A percentile compares a stretch with the other conserved stretches of the same genome.
phyloP scores from a whole-genome alignment of 257 asterid species.

The Primulina eburnea region DNA sequence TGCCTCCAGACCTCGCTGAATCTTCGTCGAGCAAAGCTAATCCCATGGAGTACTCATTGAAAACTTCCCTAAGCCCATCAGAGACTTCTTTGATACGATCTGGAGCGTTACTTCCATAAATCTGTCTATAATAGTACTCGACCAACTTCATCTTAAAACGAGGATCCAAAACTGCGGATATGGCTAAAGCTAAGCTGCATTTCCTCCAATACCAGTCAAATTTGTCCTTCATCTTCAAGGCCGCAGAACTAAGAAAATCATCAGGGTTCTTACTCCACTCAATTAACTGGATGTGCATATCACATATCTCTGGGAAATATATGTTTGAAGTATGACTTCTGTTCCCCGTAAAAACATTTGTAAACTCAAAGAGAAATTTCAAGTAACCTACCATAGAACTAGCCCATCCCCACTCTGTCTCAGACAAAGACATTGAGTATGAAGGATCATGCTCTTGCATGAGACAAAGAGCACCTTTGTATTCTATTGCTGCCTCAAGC shows the following conservation, averaged over 20 bases:
- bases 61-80: slow-evolving; percentile 63
- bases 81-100: slow-evolving; percentile 61
- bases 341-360: slow-evolving; percentile 49
- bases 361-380: slow-evolving; percentile 66
- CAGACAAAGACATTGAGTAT: slow-evolving; percentile 57
- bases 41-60: slow-evolving; percentile 64
- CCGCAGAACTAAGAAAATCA: slow-evolving; percentile 61
- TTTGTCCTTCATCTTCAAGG: slow-evolving; percentile 71
- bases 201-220: slow-evolving; percentile 83
- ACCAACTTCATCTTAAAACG: slow-evolving; percentile 91
- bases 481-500: slow-evolving; percentile 76
- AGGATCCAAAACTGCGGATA: slow-evolving; percentile 87
- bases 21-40: slow-evolving; percentile 49
- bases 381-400: slow-evolving; percentile 49
- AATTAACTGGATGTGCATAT: slow-evolving; percentile 69
- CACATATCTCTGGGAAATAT: slow-evolving; percentile 78
- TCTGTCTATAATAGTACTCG: slow-evolving; percentile 72
- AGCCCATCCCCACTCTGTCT: slow-evolving; percentile 76
- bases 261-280: slow-evolving; percentile 88
- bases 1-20: slow-evolving; percentile 37
- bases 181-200: slow-evolving; percentile 67
- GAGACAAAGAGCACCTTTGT: slow-evolving; percentile 58
- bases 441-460: slow-evolving; percentile 67
- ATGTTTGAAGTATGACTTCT: slow-evolving; percentile 67
- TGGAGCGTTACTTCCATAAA: slow-evolving; percentile 59